Base-by-base conservation (phyloP, 345 rosid species). In the Ailanthus altissimus region DNA sequence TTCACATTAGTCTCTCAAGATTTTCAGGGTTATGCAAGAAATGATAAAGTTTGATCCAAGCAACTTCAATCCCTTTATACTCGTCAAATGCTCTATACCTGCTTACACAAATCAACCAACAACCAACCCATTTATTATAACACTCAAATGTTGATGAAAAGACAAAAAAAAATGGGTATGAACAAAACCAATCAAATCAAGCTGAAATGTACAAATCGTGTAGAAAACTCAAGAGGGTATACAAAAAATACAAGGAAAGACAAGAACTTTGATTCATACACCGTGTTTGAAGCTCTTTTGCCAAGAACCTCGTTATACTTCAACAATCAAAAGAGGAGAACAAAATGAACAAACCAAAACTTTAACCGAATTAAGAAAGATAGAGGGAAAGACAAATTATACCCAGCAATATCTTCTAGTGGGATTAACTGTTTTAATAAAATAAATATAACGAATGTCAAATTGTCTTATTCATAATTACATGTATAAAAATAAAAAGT, bases 331-430 rank as follows among this genome's bases (percentile, higher is more conserved):
- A 66, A 65, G 54, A 60, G 46, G 57, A 75, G 18, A 72, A 79
- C 57, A 46, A 46, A 51, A 59, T 25, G 36, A 65, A 79, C 13
- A 69, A 10, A 62, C 63, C 66, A 42, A 70, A 67, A 32, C 74
- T 56, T 13, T 38, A 73, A 78, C 47, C 14, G 67, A 67, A 58
- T 56, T 62, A 36, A 32, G 14, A 51, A 23, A 60, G 25, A 71
- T 51, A 76, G 46, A 67, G 8, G 78, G 12, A 73, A 63, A 79
- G 65, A 25, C 15, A 81, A 38, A 75, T 28, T 36, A 13, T 89
- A 95, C 99, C 76, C 98, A 88, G 84, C 98, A 97, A 82, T 95
- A 95, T 95, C 99, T 92, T 83, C 99, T 93, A 69, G 94, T 82
- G 57, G 99, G 99, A 90, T 96, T 98, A 85, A 92, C 91, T 84